Evolutionary conservation across 441 rosid species (phyloP), one percentile per base, ranked within the genome.

Genomic region (Adansonia gregorii): DNA sequence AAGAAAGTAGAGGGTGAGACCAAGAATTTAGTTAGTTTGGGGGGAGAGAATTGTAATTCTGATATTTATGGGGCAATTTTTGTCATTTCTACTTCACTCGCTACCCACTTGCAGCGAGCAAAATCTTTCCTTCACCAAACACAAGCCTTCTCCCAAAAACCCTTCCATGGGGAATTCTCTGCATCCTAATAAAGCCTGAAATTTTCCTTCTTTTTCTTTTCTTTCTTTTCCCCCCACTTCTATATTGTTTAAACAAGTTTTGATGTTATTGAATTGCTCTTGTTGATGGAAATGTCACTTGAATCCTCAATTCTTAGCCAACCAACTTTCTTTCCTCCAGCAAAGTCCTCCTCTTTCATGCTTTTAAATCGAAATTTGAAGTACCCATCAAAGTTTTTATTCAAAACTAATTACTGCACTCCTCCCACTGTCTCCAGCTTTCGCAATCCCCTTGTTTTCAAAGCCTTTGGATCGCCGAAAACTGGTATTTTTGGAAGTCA

Each of bases 251-350:
- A 20, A 49, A 6, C 11, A 48, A 10, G 8, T 22, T 43, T 45
- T 10, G 52, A 31, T 24, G 49, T 19, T 31, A 73, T 56, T 52
- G 15, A 0, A 48, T 61, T 65, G 8, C 24, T 76, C 10, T 58
- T 48, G 11, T 68, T 76, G 72, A 86, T 88, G 88, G 89, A 82
- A 65, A 82, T 89, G 86, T 84, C 89, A 14, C 85, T 88, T 72
- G 89, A 93, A n/a, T 81, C 88, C 11, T 88, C 89, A 46, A 73
- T 90, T 82, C 61, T 85, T 77, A 83, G 86, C 61, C 89, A 87
- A 66, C 85, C 90, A 65, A 73, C 76, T 17, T 84, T 87, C 66
- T 19, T 82, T 78, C 75, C 82, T n/a, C 78, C 85, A 79, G 8
- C 80, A 2, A 85, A 82, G 54, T 46, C 80, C 43, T 87, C 86